Evolutionary conservation across 352 stramenopile species (phyloP), one percentile per base, ranked within the genome.

Genomic region (Phytophthora meadii): DNA sequence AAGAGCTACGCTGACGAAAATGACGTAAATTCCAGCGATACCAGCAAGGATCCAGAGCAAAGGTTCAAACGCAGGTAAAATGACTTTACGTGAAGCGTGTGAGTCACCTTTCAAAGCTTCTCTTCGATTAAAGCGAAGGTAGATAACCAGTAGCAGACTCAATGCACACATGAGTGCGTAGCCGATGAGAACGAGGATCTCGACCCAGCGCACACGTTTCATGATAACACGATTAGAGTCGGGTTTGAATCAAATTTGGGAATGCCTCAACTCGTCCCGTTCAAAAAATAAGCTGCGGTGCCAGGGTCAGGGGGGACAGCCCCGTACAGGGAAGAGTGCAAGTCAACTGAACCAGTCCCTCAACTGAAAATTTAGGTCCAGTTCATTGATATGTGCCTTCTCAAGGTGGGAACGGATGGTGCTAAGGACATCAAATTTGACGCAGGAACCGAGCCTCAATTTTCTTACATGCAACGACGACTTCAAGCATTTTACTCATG

Each of bases 21-120:
- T n/a, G n/a, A 76, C 70, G 36, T 69, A 81, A 14, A 72, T 57
- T 1, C 37, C 75, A 2, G 72, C 71, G 2, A 15, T 54, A 32
- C 15, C 22, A 4, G 46, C 56, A 14, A 85, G 52, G 1, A 82
- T 64, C 70, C 74, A 80, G 0, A 87, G 73, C 40, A 87, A 24
- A 1, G 76, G 76, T 22, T 87, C 79, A 25, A 82, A 85, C 6
- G 74, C 70, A 15, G 79, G 79, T n/a, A 87, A 50, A 28, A 87
- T 72, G 25, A 84, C 44, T 54, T 84, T 79, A 10, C 63, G 61
- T 3, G 70, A 57, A 17, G 77, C 75, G 14, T 61, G 44, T 4
- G 22, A 12, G 48, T 75, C 73, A 15, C 77, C 77, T 19, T 69
- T 68, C 36, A 79, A 77, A 5, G 74, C 74, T 6, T 69, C 70